These are phyloP conservation scores for Xylaria cubensis DNA, from an alignment of 495 filamentous ascomycete genomes.

Conservation along the genomic window DNA sequence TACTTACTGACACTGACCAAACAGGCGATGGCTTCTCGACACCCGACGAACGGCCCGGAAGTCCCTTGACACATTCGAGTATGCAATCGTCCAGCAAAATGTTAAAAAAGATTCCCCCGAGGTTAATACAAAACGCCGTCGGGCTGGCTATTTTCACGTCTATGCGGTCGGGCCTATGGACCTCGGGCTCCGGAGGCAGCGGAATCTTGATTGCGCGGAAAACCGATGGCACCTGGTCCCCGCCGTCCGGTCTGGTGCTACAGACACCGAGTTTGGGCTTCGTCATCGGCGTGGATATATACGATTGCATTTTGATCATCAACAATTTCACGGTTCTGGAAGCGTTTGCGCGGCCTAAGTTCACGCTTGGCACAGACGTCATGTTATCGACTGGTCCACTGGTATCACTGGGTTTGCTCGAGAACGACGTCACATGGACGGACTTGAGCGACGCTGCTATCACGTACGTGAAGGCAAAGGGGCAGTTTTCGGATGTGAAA, in stretches of 20 bases:
- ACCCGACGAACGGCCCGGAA: conserved; percentile 43
- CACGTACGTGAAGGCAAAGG: conserved; percentile 87
- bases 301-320: conserved; percentile 90
- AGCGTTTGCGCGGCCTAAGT: conserved; percentile 76
- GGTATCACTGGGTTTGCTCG: conserved; percentile 73
- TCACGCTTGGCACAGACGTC: conserved; percentile 80
- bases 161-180: conserved; percentile 90
- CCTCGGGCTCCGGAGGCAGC: conserved; percentile 85
- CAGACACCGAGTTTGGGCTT: conserved; percentile 90
- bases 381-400: conserved; percentile 80
- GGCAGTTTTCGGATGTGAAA: conserved; percentile 81
- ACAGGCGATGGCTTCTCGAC: conserved; percentile 56
- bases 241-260: conserved; percentile 84
- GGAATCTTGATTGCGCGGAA: conserved; percentile 81
- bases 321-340: conserved; percentile 82
- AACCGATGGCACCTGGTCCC: conserved; percentile 85
- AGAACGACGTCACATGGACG: conserved; percentile 72
- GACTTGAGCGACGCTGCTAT: conserved; percentile 70
- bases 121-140: conserved; percentile 84
- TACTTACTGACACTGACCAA: conserved; percentile 8
- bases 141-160: conserved; percentile 91
- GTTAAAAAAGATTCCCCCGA: conserved; percentile 80
- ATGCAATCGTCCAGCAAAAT: conserved; percentile 51
- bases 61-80: conserved; percentile 41
- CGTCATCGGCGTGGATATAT: conserved; percentile 87